Base-by-base conservation (phyloP, 164 flowering plant species). In the Liquidambar formosana region DNA sequence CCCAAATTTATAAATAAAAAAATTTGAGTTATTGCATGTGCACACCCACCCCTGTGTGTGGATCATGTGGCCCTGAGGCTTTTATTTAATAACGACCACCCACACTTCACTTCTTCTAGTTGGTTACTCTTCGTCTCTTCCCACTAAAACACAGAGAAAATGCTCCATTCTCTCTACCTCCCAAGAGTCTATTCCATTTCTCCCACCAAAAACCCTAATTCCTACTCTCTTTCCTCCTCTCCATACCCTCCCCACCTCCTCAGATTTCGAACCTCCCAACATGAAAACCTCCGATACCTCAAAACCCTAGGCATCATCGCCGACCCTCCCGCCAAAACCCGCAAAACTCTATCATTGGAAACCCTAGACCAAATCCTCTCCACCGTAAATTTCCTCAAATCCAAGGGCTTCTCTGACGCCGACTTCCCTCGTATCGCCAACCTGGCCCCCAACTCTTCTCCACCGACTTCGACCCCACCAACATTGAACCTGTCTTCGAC, bases 201-300 rank as follows among this genome's bases (percentile, higher is more conserved):
- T 33, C 69, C 71, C 4, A n/a, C 60, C 72, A 63, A 51, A 64
- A 57, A 61, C 70, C 70, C 52, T 38, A 51, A 33, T n/a, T 38
- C 43, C 44, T 61, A 27, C 22, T 38, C 73, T 54, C 64, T 12
- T 61, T 28, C 72, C 56, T 70, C 57, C 16, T 48, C 75, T 54
- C 62, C 53, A 19, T 66, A 51, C 63, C 78, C 75, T 46, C 81
- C 64, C 16, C 78, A 64, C 51, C 69, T 53, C 72, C 76, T 87
- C 79, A 78, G 76, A 13, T 88, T 89, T 78, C 81, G 75, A 0
- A 82, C 85, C 9, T 73, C 86, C 8, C 76, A 77, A 66, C 81
- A 80, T 26, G 81, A 87, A 54, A 87, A 89, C 68, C 76, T 82
- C 66, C 77, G 85, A 6, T 81, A 88, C 75, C 87, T 90, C 59